Percentiles rank a stretch among this genome's conserved stretches.
phyloP scores from a whole-genome alignment of 176 grass and related monocot genomes.

The Carex kokanica region DNA sequence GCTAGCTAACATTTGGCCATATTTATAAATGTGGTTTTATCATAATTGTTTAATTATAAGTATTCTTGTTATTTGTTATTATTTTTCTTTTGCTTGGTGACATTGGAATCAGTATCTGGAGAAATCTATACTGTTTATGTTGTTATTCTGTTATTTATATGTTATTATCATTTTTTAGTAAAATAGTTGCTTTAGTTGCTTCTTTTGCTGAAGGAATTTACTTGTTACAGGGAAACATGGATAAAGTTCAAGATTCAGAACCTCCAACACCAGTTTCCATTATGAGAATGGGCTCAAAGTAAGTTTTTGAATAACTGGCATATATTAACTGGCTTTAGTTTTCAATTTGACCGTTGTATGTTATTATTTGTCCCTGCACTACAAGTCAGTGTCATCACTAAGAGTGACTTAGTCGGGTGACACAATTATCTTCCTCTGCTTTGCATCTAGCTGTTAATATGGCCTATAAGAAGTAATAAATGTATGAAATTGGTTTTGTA shows the following conservation, averaged over 20 bases:
- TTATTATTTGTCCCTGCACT: neutral
- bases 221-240: slow-evolving; percentile 60
- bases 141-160: neutral
- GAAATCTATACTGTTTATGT: neutral
- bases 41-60: neutral
- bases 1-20: neutral
- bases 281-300: slow-evolving; percentile 74
- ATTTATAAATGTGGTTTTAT: neutral
- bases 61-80: neutral
- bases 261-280: slow-evolving; percentile 73
- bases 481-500: neutral
- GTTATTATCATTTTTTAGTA: neutral
- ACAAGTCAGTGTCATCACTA: slow-evolving; percentile 13
- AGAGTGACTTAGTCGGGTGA: slow-evolving; percentile 4
- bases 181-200: neutral
- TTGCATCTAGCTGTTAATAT: neutral
- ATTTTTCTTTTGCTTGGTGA: neutral
- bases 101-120: neutral
- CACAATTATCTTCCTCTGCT: neutral
- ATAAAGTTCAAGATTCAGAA: slow-evolving; percentile 85
- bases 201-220: slow-evolving; percentile 31
- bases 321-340: neutral
- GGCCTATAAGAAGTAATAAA: neutral
- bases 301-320: slow-evolving; percentile 33
- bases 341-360: neutral